Base-by-base conservation (phyloP, 208 protist genomes). In the Hexamita inflata region DNA sequence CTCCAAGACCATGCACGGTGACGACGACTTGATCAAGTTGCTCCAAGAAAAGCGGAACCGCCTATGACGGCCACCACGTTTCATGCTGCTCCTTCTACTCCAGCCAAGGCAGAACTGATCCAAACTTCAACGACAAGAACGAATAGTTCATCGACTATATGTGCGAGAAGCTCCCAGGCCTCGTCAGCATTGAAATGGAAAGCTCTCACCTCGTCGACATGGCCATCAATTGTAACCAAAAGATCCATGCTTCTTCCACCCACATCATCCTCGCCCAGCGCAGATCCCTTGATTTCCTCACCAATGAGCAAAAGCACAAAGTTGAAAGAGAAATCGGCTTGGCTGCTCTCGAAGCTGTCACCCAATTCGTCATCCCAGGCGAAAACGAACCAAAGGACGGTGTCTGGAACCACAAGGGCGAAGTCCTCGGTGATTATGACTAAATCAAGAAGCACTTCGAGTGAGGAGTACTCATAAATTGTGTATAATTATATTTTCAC, bases 21-120 rank as follows among this genome's bases (percentile, higher is more conserved):
- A 60, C 40, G 28, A 49, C 15, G 34, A 41, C 1, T 26, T 80
- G 1, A 28, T n/a, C 26, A 41, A 75, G 0, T 0, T 35, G 35
- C 0, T 76, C 2, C 1, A 1, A 0, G 34, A 60, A 30, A 24
- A 38, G 0, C 28, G 1, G 26, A 35, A 34, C 7, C 0, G 0
- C 82, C 11, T 0, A 58, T 15, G 30, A 58, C 29, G 81, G 83
- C 26, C 32, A 76, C 1, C 81, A 82, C 40, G 39, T 80, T 28
- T 82, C 80, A 28, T 81, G 49, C 19, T 76, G 78, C 78, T 81
- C 83, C 0, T 87, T 87, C 75, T 87, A 86, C 49, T 77, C 78
- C 24, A 80, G 81, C 19, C 84, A 87, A 59, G 76, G 73, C 34
- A 28, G 78, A 13, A n/a, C 53, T 13, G 75, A 75, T 34, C 28